Conservation (phyloP, 257 asterid species). For the Nicotiana benthamiana region DNA sequence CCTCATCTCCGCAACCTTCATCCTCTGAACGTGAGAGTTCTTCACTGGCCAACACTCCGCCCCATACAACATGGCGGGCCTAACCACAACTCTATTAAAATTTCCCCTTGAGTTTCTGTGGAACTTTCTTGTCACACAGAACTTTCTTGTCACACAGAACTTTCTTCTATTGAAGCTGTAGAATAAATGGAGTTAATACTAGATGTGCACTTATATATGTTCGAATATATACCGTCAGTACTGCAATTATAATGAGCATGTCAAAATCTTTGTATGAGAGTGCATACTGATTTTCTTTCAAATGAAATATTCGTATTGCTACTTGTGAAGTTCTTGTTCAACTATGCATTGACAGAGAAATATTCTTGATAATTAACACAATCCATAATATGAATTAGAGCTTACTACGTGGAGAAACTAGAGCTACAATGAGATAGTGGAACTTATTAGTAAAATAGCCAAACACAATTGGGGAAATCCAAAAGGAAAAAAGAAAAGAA, state of each 20-base stretch:
- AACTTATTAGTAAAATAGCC: neutral
- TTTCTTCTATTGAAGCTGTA: neutral
- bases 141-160: too few relatives aligned
- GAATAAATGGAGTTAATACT: neutral
- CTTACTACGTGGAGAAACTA: neutral
- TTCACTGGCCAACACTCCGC: too few relatives aligned
- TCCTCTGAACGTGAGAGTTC: too few relatives aligned
- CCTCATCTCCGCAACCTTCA: too few relatives aligned
- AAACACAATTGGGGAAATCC: neutral
- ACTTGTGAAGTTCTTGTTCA: neutral
- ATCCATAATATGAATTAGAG: neutral
- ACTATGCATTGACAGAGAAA: neutral
- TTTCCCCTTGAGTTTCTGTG: too few relatives aligned
- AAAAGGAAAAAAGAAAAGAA: neutral
- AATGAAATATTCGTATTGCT: neutral
- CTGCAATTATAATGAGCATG: neutral
- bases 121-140: too few relatives aligned
- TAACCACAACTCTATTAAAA: too few relatives aligned
- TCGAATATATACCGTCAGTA: too few relatives aligned
- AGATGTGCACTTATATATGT: neutral
- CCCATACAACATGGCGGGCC: too few relatives aligned
- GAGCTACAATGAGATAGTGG: neutral
- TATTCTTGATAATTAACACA: neutral
- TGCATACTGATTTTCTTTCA: neutral
- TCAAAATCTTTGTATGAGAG: neutral